Percentiles rank a stretch among this genome's conserved stretches.
These are phyloP conservation scores for Paramecium pentaurelia DNA, from an alignment of 73 alveolate genomes.

Conservation along the genomic window DNA sequence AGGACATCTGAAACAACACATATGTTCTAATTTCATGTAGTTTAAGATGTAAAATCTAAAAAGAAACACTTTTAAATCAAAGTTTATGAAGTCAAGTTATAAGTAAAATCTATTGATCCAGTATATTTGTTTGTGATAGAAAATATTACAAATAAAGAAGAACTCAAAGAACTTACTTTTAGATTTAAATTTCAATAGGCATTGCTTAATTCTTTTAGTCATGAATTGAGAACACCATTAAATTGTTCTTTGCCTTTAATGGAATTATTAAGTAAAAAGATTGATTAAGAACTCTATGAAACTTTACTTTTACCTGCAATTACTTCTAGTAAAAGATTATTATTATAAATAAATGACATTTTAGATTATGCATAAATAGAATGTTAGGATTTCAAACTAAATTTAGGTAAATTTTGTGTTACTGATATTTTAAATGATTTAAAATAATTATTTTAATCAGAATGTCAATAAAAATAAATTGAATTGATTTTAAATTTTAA, in stretches of 20 bases:
- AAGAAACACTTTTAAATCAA: neutral
- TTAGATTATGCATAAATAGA: slow-evolving; percentile 49
- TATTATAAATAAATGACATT: slow-evolving; percentile 38
- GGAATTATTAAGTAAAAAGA: neutral
- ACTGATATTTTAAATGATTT: neutral
- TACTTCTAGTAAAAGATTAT: neutral
- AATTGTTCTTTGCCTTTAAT: slow-evolving; percentile 32
- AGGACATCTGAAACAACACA: neutral
- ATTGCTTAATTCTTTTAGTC: slow-evolving; percentile 6
- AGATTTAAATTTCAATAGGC: neutral
- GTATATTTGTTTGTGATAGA: neutral
- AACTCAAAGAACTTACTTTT: neutral
- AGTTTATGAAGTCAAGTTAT: neutral
- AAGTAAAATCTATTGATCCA: neutral
- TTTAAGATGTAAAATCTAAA: neutral
- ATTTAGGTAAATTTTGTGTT: neutral
- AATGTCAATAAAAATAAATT: slow-evolving; percentile 3
- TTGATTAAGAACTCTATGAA: neutral
- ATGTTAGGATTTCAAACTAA: neutral
- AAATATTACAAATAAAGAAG: neutral
- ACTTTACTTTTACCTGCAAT: slow-evolving; percentile 37
- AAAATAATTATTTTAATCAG: neutral
- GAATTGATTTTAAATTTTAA: neutral
- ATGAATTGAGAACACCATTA: slow-evolving; percentile 56
- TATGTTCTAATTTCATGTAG: neutral